These are phyloP conservation scores for Chlorociboria aeruginascens DNA, from an alignment of 495 filamentous ascomycete species.

Conservation along the genomic window DNA sequence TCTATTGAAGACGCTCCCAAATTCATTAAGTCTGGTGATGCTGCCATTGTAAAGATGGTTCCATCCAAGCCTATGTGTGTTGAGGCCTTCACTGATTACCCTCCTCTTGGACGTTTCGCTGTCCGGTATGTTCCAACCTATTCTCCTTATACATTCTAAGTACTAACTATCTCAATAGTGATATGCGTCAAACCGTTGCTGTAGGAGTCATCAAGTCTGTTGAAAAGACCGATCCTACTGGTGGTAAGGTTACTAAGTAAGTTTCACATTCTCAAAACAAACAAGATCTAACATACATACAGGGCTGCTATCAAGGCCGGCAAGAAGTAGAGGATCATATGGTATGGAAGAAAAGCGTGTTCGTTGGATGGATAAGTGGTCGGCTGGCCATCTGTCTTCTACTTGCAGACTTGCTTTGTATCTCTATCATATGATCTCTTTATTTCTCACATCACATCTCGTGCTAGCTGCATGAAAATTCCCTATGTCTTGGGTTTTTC, in stretches of 20 bases:
- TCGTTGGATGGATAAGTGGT: no score
- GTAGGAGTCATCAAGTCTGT: slow-evolving; percentile 85
- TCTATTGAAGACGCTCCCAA: slow-evolving; percentile 82
- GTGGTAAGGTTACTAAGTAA: slow-evolving; percentile 1
- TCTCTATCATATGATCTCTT: no score
- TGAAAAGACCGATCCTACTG: slow-evolving; percentile 29
- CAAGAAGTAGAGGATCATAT: slow-evolving; percentile 19
- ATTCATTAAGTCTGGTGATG: slow-evolving; percentile 99
- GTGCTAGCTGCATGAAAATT: not conserved
- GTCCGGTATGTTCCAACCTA: slow-evolving; percentile 51
- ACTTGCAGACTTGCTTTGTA: no score
- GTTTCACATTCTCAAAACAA: slow-evolving; percentile 49
- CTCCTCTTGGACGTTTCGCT: slow-evolving; percentile 96
- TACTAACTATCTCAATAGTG: not conserved
- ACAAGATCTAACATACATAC: slow-evolving; percentile 51
- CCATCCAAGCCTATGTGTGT: slow-evolving; percentile 99
- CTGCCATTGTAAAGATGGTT: slow-evolving; percentile 99
- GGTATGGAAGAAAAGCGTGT: no score
- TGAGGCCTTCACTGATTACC: slow-evolving; percentile 99
- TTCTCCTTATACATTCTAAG: not conserved
- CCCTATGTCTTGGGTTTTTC: not conserved
- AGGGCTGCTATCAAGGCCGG: slow-evolving; percentile 38
- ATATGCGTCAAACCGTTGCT: slow-evolving; percentile 56
- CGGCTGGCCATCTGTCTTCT: no score
- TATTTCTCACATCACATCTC: not conserved